Evolutionary conservation across 2,329 filamentous ascomycete genomes (phyloP).

Genomic region (Rutstroemia sp.): DNA sequence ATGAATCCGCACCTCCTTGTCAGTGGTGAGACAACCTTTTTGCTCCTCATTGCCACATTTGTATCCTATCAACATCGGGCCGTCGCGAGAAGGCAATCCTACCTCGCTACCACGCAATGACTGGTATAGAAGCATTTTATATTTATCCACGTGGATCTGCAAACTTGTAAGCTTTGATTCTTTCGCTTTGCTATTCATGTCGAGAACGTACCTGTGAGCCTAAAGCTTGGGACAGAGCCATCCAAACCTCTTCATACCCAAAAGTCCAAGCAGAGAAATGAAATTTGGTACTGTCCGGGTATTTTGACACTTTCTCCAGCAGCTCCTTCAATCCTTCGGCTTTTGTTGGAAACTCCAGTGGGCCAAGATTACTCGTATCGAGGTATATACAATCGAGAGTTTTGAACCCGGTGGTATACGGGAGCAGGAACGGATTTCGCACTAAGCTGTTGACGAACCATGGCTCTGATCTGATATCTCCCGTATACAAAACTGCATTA

Average conservation of each 20-base stretch:
- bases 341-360: constrained; percentile 50
- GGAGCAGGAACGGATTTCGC: constrained; percentile 64
- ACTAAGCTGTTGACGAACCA: constrained; percentile 76
- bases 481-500: constrained; percentile 77
- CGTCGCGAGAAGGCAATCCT: constrained; percentile 44
- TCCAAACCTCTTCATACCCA: constrained; percentile 89
- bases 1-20: constrained; percentile 61
- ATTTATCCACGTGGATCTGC: constrained; percentile 74
- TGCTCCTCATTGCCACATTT: constrained; percentile 64
- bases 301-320: constrained; percentile 56
- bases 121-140: constrained; percentile 67
- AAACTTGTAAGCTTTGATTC: no score
- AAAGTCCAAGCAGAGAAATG: constrained; percentile 89
- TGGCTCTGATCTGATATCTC: constrained; percentile 76
- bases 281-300: constrained; percentile 69
- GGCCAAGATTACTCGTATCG: constrained; percentile 67
- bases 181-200: no score
- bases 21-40: constrained; percentile 63
- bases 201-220: constrained; percentile 45
- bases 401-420: constrained; percentile 62
- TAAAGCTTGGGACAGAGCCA: constrained; percentile 66
- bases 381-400: constrained; percentile 77
- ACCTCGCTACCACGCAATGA: constrained; percentile 43
- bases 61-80: constrained; percentile 64
- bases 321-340: constrained; percentile 71